A percentile compares a stretch with the other conserved stretches of the same genome.
Evolutionary conservation across 768 basidiomycete genomes (phyloP).

Genomic region (Leccinum barrowsii): DNA sequence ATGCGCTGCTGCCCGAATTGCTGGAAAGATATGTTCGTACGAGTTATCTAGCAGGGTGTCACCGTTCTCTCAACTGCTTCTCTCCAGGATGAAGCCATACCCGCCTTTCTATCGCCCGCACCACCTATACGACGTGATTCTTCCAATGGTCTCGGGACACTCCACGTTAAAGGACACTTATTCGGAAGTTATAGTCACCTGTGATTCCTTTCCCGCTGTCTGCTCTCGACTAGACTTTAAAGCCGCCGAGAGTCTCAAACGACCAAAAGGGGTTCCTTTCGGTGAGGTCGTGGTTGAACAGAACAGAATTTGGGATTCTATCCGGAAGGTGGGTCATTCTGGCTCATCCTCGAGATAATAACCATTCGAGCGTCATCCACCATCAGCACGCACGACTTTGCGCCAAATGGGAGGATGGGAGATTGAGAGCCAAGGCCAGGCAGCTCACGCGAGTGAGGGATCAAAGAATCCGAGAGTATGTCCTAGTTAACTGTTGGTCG

Average conservation of each 20-base stretch:
- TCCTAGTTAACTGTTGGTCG: neutral
- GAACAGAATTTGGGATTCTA: neutral
- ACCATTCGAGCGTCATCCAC: neutral
- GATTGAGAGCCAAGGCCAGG: neutral
- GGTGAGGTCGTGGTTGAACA: neutral
- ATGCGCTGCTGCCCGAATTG: slow-evolving; percentile 11
- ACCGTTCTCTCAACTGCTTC: neutral
- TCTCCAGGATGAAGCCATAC: slow-evolving; percentile 1
- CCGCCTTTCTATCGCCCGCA: too few relatives aligned
- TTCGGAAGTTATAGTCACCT: neutral
- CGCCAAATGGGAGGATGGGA: neutral
- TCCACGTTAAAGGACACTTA: neutral
- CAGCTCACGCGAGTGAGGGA: slow-evolving; percentile 1
- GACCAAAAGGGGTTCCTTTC: neutral
- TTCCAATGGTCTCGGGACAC: neutral
- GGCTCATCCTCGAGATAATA: neutral
- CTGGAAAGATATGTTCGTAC: slow-evolving; percentile 8
- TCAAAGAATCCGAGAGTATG: slow-evolving; percentile 4
- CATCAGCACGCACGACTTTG: slow-evolving; percentile 10
- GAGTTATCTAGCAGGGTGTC: neutral
- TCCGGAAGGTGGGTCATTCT: slow-evolving; percentile 2
- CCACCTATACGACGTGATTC: neutral
- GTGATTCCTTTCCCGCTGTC: fast-evolving
- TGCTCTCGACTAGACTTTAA: slow-evolving; percentile 1
- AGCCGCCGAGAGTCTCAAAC: neutral